A percentile compares a stretch with the other conserved stretches of the same genome.
Conservation (phyloP, 345 rosid genomes). For the Rhodomyrtus tomentosa region DNA sequence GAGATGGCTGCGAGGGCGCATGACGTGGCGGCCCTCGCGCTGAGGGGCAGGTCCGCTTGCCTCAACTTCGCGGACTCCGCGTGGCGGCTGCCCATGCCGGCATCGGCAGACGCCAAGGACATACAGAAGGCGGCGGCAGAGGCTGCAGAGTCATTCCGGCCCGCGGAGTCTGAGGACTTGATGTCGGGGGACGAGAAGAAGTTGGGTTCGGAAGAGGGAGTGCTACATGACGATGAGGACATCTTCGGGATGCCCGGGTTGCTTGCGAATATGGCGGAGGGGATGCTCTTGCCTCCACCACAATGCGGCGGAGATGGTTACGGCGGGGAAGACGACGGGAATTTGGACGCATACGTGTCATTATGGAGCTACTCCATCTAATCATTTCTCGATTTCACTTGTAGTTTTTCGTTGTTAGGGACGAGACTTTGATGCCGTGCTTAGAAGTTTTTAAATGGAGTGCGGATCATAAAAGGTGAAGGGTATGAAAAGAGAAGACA, state of each 20-base stretch:
- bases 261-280: conserved; percentile 63
- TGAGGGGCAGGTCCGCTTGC: conserved; percentile 68
- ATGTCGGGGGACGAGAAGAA: conserved; percentile 35
- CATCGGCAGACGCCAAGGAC: conserved; percentile 41
- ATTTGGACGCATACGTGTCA: conserved; percentile 25
- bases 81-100: conserved; percentile 62
- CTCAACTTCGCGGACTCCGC: conserved; percentile 84
- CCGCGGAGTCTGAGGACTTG: conserved; percentile 1
- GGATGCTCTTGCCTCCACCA: conserved; percentile 74
- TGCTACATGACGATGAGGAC: conserved; percentile 49
- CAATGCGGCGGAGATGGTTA: conserved; percentile 7
- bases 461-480: not conserved
- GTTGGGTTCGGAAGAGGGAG: conserved; percentile 3
- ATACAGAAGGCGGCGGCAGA: conserved; percentile 69
- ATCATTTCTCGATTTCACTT: not conserved
- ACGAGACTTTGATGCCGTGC: not conserved
- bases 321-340: conserved; percentile 13
- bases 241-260: conserved; percentile 51
- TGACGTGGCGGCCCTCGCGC: conserved; percentile 66
- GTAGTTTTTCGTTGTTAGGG: not conserved
- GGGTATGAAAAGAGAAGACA: not conserved
- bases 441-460: not conserved
- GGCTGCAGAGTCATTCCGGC: conserved; percentile 40
- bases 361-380: conserved; percentile 38
- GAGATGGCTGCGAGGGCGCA: conserved; percentile 97